Evolutionary conservation across 2,329 filamentous ascomycete species (phyloP).

Genomic region (Drechslerella coelobrocha): DNA sequence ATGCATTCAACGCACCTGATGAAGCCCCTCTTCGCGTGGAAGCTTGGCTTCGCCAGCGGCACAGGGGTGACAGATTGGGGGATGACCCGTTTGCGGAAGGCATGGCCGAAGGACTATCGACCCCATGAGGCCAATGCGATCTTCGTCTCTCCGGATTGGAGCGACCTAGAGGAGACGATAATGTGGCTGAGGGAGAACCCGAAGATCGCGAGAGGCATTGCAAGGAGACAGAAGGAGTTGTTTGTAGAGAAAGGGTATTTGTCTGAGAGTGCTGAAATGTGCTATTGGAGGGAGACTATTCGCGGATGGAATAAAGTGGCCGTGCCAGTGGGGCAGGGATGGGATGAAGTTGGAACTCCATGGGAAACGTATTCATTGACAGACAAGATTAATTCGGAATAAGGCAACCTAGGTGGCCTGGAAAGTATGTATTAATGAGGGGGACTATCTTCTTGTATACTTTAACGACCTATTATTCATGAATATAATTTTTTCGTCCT

Average conservation of each 20-base stretch:
- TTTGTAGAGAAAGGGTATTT: conserved; percentile 62
- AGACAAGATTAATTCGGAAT: conserved; percentile 12
- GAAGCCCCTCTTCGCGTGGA: conserved; percentile 60
- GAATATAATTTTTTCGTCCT: too few species aligned
- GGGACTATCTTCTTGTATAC: conserved; percentile 2
- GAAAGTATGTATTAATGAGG: neutral
- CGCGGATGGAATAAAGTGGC: conserved; percentile 62
- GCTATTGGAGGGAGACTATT: conserved; percentile 64
- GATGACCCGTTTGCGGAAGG: conserved; percentile 49
- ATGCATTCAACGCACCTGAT: conserved; percentile 64
- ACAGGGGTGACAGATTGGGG: conserved; percentile 16
- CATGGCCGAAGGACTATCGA: conserved; percentile 59
- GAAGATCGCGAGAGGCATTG: conserved; percentile 59
- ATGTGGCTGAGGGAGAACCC: conserved; percentile 62
- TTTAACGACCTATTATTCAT: neutral
- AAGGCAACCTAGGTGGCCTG: neutral
- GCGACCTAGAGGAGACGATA: conserved; percentile 62
- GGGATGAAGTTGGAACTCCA: conserved; percentile 47
- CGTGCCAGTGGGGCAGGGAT: conserved; percentile 56
- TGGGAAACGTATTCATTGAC: conserved; percentile 40
- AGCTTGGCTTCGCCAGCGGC: conserved; percentile 52
- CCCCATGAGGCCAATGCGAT: conserved; percentile 61
- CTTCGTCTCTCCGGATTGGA: conserved; percentile 65
- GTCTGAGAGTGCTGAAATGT: conserved; percentile 63
- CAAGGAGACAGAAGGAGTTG: conserved; percentile 61